Conservation (phyloP, 495 filamentous ascomycete species). For the Schizothecium vesticola region DNA sequence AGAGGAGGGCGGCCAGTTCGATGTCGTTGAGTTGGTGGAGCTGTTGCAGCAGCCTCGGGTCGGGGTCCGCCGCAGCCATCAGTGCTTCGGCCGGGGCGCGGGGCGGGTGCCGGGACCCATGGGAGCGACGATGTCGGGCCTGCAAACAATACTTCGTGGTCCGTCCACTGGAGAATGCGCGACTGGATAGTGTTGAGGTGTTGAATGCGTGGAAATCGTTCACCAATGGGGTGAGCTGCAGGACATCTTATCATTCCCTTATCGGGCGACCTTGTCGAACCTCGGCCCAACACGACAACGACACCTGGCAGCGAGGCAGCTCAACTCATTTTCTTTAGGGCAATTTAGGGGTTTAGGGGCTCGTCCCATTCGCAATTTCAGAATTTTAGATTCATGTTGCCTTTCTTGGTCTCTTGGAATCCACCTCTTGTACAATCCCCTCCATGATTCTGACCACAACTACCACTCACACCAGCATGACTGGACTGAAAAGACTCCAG, state of each 20-base stretch:
- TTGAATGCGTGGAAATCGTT: neutral
- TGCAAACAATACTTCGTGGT: neutral
- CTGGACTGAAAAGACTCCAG: neutral
- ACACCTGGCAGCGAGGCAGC: neutral
- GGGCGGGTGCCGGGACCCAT: conserved; percentile 2
- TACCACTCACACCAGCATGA: neutral
- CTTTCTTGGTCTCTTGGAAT: neutral
- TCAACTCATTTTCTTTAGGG: neutral
- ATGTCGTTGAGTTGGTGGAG: conserved; percentile 76
- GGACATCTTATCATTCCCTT: neutral
- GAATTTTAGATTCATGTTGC: neutral
- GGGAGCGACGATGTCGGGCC: conserved; percentile 2
- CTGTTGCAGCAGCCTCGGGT: conserved; percentile 48
- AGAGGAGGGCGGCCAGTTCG: conserved; percentile 80
- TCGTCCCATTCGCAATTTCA: neutral
- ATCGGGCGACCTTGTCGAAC: neutral
- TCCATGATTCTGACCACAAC: neutral
- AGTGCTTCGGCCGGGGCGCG: neutral
- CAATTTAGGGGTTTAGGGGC: neutral
- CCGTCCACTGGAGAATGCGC: neutral
- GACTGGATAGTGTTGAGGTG: neutral
- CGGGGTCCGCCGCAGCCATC: conserved; percentile 54
- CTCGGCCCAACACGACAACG: neutral
- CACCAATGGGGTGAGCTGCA: neutral
- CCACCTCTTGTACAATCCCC: neutral